phyloP scores from a whole-genome alignment of 768 basidiomycete genomes.

The Kwoniella shandongensis region DNA sequence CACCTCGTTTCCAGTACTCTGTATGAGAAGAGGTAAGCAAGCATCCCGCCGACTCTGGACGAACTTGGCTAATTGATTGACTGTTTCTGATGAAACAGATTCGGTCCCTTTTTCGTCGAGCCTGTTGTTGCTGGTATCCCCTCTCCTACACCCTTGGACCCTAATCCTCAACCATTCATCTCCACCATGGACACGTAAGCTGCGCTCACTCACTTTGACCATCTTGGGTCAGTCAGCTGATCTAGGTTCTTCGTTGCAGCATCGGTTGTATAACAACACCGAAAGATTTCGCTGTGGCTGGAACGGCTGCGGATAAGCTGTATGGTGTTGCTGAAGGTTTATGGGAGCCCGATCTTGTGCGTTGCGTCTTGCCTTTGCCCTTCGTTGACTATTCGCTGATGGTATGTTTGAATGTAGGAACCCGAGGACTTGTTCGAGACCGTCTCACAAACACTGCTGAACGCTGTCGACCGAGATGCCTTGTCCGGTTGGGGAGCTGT shows the following conservation, averaged over 20 bases:
- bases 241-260: constrained; percentile 25
- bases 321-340: constrained; percentile 97
- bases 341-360: constrained; percentile 89
- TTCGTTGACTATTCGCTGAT: constrained; percentile 3
- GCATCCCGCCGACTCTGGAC: no score
- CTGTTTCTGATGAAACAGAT: constrained; percentile 57
- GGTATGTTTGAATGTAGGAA: constrained; percentile 55
- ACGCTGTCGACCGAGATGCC: constrained; percentile 93
- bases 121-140: constrained; percentile 89
- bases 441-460: constrained; percentile 91
- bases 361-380: constrained; percentile 23
- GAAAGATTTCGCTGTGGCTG: constrained; percentile 89
- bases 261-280: constrained; percentile 56
- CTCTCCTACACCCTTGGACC: constrained; percentile 54
- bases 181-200: constrained; percentile 73
- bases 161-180: constrained; percentile 83
- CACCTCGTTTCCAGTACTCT: constrained; percentile 93
- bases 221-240: not conserved
- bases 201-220: no score
- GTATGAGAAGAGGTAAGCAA: constrained; percentile 76
- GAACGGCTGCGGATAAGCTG: constrained; percentile 86
- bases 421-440: constrained; percentile 98
- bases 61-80: no score
- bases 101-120: constrained; percentile 94
- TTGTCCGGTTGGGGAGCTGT: constrained; percentile 95